phyloP scores from a whole-genome alignment of 2,329 filamentous ascomycete species.

The Xylariaceae sp. region DNA sequence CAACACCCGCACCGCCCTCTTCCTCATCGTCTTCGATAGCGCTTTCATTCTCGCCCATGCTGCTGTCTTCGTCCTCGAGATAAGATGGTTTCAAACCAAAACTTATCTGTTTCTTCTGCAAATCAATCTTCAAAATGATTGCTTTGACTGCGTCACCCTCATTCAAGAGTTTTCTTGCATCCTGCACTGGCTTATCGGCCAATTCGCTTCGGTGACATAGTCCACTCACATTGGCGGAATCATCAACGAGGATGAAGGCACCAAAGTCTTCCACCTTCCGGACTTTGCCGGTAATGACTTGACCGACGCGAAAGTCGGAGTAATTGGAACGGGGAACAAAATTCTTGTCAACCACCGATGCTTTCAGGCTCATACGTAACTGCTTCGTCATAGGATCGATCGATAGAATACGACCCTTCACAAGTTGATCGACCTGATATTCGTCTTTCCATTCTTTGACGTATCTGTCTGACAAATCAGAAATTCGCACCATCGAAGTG shows the following conservation, averaged over 20 bases:
- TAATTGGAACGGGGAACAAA: slow-evolving; percentile 72
- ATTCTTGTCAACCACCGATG: slow-evolving; percentile 74
- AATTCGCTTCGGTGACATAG: slow-evolving; percentile 91
- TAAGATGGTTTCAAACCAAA: slow-evolving; percentile 93
- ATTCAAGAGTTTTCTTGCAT: slow-evolving; percentile 85
- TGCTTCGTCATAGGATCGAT: slow-evolving; percentile 67
- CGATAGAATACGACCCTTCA: slow-evolving; percentile 77
- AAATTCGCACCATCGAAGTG: slow-evolving; percentile 77
- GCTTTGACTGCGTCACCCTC: slow-evolving; percentile 94
- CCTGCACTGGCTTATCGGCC: slow-evolving; percentile 75
- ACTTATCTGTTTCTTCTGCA: slow-evolving; percentile 71
- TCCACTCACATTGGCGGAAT: slow-evolving; percentile 83
- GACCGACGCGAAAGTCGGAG: slow-evolving; percentile 72
- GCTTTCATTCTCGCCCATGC: slow-evolving; percentile 44
- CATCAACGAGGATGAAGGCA: slow-evolving; percentile 87
- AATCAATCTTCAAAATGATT: slow-evolving; percentile 74
- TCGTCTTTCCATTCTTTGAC: slow-evolving; percentile 93
- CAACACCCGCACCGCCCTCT: slow-evolving; percentile 37
- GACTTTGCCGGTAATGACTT: slow-evolving; percentile 83
- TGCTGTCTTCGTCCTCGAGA: slow-evolving; percentile 61
- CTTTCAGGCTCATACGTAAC: slow-evolving; percentile 82
- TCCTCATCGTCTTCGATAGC: slow-evolving; percentile 42
- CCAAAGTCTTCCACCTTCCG: slow-evolving; percentile 94
- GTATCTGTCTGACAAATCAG: slow-evolving; percentile 84
- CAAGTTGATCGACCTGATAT: slow-evolving; percentile 84